phyloP scores from a whole-genome alignment of 1,284 basidiomycete genomes.

The Papiliotrema fonsecae region DNA sequence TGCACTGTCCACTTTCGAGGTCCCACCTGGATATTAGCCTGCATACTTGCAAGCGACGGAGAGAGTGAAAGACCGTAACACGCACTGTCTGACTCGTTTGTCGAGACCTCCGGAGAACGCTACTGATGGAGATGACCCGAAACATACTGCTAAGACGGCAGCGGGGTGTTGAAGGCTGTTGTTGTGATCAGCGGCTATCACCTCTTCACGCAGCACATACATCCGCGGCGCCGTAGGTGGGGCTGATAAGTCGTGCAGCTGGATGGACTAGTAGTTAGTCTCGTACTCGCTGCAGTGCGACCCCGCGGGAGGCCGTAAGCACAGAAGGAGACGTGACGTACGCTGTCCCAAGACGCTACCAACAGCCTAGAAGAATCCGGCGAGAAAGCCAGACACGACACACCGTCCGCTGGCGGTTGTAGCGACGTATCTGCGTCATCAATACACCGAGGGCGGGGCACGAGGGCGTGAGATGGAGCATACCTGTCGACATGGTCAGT shows the following conservation, averaged over 20 bases:
- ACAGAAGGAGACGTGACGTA: constrained; percentile 54
- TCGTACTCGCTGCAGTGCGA: background rate
- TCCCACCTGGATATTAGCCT: constrained; percentile 50
- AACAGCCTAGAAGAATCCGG: constrained; percentile 71
- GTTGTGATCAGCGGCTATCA: background rate
- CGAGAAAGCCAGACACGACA: constrained; percentile 76
- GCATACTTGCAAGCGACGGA: background rate
- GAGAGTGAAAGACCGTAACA: constrained; percentile 1
- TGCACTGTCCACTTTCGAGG: constrained; percentile 45
- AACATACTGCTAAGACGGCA: constrained; percentile 45
- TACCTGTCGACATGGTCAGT: constrained; percentile 32
- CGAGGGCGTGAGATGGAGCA: constrained; percentile 4
- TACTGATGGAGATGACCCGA: constrained; percentile 42
- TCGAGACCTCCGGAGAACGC: constrained; percentile 50
- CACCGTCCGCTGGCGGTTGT: constrained; percentile 74
- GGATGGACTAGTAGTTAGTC: constrained; percentile 39
- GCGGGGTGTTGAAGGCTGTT: constrained; percentile 38
- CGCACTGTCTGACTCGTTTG: constrained; percentile 53
- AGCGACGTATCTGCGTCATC: constrained; percentile 19
- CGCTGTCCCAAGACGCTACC: constrained; percentile 83
- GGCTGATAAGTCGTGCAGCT: constrained; percentile 39
- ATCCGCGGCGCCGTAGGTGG: constrained; percentile 32
- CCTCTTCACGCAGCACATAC: constrained; percentile 13
- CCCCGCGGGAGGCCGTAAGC: constrained; percentile 49
- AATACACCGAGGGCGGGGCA: background rate